Percentiles rank a stretch among this genome's conserved stretches.
Evolutionary conservation across 768 basidiomycete genomes (phyloP).

Genomic region (Boletus insuetus): DNA sequence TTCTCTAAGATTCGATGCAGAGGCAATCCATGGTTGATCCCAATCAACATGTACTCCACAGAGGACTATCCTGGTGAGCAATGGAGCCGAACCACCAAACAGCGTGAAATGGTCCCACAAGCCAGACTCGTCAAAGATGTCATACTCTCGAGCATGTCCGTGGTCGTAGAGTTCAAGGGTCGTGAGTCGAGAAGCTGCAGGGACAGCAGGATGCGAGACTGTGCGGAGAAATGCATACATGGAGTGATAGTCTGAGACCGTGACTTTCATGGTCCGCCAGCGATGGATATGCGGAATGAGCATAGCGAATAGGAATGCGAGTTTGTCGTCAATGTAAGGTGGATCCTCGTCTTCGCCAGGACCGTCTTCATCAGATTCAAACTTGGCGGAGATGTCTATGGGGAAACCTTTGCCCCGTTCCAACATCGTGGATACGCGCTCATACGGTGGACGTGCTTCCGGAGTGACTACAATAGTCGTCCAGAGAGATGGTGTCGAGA

Average conservation of each 20-base stretch:
- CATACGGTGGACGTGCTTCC: slow-evolving; percentile 39
- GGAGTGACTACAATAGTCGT: slow-evolving; percentile 34
- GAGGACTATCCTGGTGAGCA: slow-evolving; percentile 45
- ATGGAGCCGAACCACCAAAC: slow-evolving; percentile 54
- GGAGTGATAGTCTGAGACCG: slow-evolving; percentile 43
- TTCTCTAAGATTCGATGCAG: slow-evolving; percentile 36
- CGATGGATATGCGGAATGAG: slow-evolving; percentile 52
- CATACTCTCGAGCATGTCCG: slow-evolving; percentile 19
- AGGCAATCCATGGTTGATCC: slow-evolving; percentile 39
- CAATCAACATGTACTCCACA: slow-evolving; percentile 76
- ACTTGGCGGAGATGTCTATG: slow-evolving; percentile 40
- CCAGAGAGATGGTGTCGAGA: slow-evolving; percentile 61
- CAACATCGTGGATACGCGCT: slow-evolving; percentile 44
- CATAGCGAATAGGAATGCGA: slow-evolving; percentile 29
- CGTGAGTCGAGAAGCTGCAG: slow-evolving; percentile 53
- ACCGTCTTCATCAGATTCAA: slow-evolving; percentile 33
- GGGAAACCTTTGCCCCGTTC: slow-evolving; percentile 54
- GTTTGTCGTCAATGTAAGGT: slow-evolving; percentile 7
- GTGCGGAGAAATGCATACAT: slow-evolving; percentile 43
- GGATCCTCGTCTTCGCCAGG: no score
- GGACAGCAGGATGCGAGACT: slow-evolving; percentile 36
- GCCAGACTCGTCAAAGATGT: slow-evolving; percentile 1
- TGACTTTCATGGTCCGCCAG: slow-evolving; percentile 52
- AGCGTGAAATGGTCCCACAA: slow-evolving; percentile 41
- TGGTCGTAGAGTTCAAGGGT: slow-evolving; percentile 56